phyloP scores from a whole-genome alignment of 139 green algal genomes.

The Chlamydomonas applanata region DNA sequence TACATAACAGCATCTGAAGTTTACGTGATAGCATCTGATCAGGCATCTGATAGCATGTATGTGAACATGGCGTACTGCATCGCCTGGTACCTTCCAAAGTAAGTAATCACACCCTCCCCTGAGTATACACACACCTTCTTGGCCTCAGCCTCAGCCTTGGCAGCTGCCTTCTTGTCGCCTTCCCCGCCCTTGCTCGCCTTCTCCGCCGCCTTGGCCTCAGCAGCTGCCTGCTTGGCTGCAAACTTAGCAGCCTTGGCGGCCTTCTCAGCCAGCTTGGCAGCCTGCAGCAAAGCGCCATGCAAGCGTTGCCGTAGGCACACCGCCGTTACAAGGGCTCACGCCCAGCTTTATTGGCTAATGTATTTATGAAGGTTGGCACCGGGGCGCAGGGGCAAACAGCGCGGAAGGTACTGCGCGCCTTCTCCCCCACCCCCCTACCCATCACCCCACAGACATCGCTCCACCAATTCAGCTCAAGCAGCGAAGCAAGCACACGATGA shows the following conservation, averaged over 20 bases:
- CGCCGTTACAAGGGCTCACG: neutral
- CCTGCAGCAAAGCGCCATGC: conserved; percentile 26
- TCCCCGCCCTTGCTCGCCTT: conserved; percentile 1
- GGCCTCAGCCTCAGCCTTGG: conserved; percentile 78
- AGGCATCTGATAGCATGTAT: too few species aligned
- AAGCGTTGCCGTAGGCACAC: too few species aligned
- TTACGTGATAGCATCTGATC: too few species aligned
- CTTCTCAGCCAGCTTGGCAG: conserved; percentile 80
- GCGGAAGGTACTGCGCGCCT: neutral
- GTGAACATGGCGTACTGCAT: too few species aligned
- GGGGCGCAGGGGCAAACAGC: neutral
- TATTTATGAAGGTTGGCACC: neutral
- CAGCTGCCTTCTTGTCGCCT: conserved; percentile 67
- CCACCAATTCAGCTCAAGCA: too few species aligned
- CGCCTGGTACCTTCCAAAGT: too few species aligned
- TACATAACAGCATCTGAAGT: too few species aligned
- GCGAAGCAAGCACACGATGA: too few species aligned
- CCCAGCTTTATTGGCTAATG: neutral
- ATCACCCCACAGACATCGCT: too few species aligned
- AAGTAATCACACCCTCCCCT: too few species aligned
- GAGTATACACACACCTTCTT: conserved; percentile 60
- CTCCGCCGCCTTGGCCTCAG: conserved; percentile 36
- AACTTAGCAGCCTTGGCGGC: conserved; percentile 72
- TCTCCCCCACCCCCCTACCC: neutral
- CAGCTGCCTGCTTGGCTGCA: conserved; percentile 61